These are phyloP conservation scores for Botrytis pseudocinerea DNA, from an alignment of 2,329 filamentous ascomycete genomes.

Conservation along the genomic window DNA sequence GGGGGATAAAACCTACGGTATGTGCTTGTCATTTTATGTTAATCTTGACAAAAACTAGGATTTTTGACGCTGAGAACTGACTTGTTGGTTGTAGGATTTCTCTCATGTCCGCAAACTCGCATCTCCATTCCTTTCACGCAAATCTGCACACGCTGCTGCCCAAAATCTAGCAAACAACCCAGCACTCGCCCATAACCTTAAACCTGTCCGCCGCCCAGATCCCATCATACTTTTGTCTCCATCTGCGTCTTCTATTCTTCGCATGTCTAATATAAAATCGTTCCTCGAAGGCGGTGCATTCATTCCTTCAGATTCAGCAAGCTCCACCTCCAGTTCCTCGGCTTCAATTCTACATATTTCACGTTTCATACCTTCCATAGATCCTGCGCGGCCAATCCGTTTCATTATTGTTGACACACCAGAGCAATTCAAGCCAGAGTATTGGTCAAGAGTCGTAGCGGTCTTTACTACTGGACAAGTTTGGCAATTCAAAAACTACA, in stretches of 20 bases:
- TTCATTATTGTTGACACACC: conserved; percentile 96
- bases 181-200: conserved; percentile 56
- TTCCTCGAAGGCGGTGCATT: conserved; percentile 88
- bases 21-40: conserved; percentile 36
- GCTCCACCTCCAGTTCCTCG: conserved; percentile 60
- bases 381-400: conserved; percentile 71
- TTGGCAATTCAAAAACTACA: conserved; percentile 99
- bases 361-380: conserved; percentile 71
- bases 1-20: conserved; percentile 87
- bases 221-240: conserved; percentile 97
- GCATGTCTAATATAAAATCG: conserved; percentile 92
- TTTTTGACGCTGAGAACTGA: background rate
- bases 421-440: conserved; percentile 95
- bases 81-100: conserved; percentile 69
- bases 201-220: conserved; percentile 58
- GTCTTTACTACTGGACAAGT: conserved; percentile 97
- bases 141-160: conserved; percentile 46
- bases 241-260: conserved; percentile 89
- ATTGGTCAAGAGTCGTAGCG: conserved; percentile 92
- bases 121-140: conserved; percentile 69
- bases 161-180: conserved; percentile 45
- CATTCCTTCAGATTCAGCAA: conserved; percentile 67
- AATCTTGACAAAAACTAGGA: background rate
- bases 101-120: conserved; percentile 88
- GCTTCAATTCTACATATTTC: conserved; percentile 84